Conservation (phyloP, 176 grass and related monocot species). For the Eleusine coracana region DNA sequence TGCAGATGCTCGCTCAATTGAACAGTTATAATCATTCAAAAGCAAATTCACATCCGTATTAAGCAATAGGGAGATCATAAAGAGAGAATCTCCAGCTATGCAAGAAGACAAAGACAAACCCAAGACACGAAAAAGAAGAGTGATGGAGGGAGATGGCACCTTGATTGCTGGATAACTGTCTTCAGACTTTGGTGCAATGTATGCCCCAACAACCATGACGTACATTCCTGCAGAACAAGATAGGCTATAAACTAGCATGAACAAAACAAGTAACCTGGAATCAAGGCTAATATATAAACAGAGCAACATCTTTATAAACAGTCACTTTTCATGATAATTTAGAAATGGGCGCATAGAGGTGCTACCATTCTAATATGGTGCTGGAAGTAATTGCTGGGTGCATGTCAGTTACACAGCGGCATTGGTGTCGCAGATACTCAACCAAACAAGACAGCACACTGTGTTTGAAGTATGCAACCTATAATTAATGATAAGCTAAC, state of each 20-base stretch:
- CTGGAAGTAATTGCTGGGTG: neutral
- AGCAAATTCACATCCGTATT: neutral
- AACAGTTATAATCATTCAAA: constrained; percentile 16
- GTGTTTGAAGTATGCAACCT: neutral
- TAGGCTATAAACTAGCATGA: neutral
- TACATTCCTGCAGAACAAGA: constrained; percentile 69
- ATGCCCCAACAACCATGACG: constrained; percentile 77
- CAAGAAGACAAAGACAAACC: neutral
- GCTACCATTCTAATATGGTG: neutral
- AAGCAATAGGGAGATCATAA: neutral
- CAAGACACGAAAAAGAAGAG: neutral
- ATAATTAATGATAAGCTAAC: neutral
- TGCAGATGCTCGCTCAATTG: neutral
- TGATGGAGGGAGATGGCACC: constrained; percentile 35
- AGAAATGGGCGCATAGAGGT: neutral
- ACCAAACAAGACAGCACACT: neutral
- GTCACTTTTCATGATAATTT: constrained; percentile 17
- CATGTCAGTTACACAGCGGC: neutral
- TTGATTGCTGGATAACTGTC: constrained; percentile 47
- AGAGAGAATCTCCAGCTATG: constrained; percentile 7
- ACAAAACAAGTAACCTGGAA: constrained; percentile 1
- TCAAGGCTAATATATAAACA: neutral
- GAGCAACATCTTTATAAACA: neutral
- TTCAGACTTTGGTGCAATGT: constrained; percentile 20
- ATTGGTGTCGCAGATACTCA: neutral